phyloP scores from a whole-genome alignment of 2,329 filamentous ascomycete species.

The Teratosphaeria epicoccoides region DNA sequence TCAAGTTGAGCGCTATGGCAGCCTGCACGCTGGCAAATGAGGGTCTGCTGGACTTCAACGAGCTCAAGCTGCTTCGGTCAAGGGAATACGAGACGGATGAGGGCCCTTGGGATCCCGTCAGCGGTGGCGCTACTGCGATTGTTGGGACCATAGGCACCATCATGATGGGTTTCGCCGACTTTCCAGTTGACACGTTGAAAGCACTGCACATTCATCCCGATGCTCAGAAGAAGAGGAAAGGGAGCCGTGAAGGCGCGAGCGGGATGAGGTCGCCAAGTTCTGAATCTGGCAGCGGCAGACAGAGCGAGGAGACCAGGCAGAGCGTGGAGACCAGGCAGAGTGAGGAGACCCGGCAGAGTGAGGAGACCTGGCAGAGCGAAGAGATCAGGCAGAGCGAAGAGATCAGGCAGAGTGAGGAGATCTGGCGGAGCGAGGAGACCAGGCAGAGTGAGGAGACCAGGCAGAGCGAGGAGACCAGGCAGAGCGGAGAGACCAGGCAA shows the following conservation, averaged over 20 bases:
- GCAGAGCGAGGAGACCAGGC: no score
- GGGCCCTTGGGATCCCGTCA: conserved; percentile 68
- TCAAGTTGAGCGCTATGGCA: conserved; percentile 61
- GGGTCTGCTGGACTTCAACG: conserved; percentile 54
- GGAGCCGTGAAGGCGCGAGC: conserved; percentile 2
- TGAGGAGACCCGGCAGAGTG: conserved; percentile 1
- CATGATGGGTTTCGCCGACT: conserved; percentile 70
- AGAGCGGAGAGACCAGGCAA: background rate
- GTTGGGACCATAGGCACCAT: conserved; percentile 75
- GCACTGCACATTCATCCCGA: conserved; percentile 35
- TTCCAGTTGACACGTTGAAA: conserved; percentile 47
- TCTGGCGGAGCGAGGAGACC: no score
- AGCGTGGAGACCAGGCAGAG: no score
- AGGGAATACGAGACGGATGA: conserved; percentile 67
- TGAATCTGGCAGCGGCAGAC: conserved; percentile 2
- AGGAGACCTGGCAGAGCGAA: background rate
- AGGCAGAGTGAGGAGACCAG: background rate
- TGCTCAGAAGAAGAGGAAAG: conserved; percentile 16
- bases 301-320: no score
- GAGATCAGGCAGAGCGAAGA: background rate
- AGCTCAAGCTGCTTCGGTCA: conserved; percentile 57
- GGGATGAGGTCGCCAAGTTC: background rate
- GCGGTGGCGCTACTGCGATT: conserved; percentile 64
- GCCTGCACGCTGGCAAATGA: conserved; percentile 57
- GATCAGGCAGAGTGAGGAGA: background rate